These are phyloP conservation scores for Blastomyces silverae DNA, from an alignment of 2,329 filamentous ascomycete species.

Conservation along the genomic window DNA sequence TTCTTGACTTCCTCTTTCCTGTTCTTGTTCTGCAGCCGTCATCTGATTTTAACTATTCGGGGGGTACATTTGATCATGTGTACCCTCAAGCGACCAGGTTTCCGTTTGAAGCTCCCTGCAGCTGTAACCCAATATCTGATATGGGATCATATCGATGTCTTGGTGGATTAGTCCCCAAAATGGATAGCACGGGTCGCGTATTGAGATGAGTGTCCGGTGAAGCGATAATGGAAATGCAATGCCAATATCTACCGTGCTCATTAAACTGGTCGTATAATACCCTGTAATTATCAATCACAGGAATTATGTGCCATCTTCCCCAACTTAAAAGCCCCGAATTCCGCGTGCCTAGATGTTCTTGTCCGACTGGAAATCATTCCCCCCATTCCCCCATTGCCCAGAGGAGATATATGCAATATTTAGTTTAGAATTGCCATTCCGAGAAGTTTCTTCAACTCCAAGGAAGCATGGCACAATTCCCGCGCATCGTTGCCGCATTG, in stretches of 20 bases:
- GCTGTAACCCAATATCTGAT: not conserved
- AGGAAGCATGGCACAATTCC: conserved; percentile 15
- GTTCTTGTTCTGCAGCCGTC: not conserved
- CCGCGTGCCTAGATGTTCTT: not conserved
- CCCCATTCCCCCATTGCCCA: not conserved
- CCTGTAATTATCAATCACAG: not conserved
- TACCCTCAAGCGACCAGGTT: not conserved
- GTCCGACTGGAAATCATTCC: not conserved
- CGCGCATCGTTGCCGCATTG: conserved; percentile 14
- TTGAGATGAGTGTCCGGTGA: not conserved
- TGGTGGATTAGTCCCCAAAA: not conserved
- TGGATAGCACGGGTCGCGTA: not conserved
- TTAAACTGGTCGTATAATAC: not conserved
- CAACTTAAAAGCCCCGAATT: not conserved
- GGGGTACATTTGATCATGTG: not conserved
- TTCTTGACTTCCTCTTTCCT: not conserved
- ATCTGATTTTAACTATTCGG: not conserved
- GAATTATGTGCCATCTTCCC: not conserved
- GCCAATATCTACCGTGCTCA: not conserved
- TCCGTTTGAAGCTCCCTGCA: not conserved
- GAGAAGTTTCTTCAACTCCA: not conserved
- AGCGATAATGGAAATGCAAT: not conserved
- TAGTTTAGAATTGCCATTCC: not conserved
- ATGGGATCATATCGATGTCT: not conserved
- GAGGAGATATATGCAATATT: not conserved